phyloP scores from a whole-genome alignment of 129 eudicot species.

The Ambrosia trifida region DNA sequence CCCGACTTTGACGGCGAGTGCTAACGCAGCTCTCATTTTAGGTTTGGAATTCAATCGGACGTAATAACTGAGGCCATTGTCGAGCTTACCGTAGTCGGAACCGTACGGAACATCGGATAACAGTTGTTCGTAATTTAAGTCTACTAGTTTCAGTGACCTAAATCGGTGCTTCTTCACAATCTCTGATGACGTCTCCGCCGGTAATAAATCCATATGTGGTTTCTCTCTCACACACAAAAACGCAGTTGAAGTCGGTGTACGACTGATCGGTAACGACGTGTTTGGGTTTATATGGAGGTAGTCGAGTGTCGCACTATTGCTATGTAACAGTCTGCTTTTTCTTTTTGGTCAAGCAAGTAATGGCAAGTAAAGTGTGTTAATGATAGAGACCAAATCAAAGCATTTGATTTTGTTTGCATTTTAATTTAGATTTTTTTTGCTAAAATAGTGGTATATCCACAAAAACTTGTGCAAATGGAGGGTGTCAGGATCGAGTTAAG shows the following conservation, averaged over 20 bases:
- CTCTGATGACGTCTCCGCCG: conserved; percentile 58
- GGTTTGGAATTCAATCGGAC: conserved; percentile 89
- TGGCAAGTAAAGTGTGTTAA: no score
- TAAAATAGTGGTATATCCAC: no score
- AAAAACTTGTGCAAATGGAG: no score
- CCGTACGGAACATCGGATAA: conserved; percentile 64
- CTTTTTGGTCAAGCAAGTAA: conserved; percentile 18
- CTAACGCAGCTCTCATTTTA: conserved; percentile 90
- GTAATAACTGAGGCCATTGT: conserved; percentile 74
- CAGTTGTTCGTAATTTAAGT: conserved; percentile 55
- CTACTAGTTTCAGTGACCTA: conserved; percentile 73
- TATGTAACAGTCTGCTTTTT: conserved; percentile 15
- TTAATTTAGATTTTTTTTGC: no score
- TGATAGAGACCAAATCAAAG: no score
- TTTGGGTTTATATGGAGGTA: conserved; percentile 12
- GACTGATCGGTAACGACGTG: conserved; percentile 15
- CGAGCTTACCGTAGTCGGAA: conserved; percentile 67
- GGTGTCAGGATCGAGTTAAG: no score
- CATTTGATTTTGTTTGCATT: no score
- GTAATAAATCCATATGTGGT: conserved; percentile 66
- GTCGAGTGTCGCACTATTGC: not conserved
- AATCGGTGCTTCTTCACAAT: conserved; percentile 58
- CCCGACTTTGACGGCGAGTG: conserved; percentile 90
- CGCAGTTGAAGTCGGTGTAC: not conserved
- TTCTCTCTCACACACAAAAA: conserved; percentile 6